Evolutionary conservation across 1,284 basidiomycete species (phyloP).

Genomic region (Cryptococcus depauperatus): DNA sequence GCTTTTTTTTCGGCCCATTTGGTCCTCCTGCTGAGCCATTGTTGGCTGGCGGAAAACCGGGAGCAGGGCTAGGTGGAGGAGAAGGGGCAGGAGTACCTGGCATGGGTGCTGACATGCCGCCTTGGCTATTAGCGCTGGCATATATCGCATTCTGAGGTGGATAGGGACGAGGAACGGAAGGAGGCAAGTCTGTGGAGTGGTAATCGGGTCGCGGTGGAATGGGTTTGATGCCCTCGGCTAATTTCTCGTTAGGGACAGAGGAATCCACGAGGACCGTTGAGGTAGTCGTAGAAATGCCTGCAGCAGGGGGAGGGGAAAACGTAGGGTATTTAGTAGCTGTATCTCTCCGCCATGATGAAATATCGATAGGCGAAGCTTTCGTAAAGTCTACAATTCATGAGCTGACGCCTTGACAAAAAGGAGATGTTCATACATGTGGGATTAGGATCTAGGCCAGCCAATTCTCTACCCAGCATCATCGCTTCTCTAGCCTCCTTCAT

Average conservation of each 20-base stretch:
- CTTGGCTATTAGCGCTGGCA: background rate
- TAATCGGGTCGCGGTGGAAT: constrained; percentile 88
- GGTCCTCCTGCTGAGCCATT: background rate
- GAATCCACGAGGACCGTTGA: constrained; percentile 14
- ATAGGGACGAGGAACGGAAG: constrained; percentile 18
- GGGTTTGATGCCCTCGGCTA: constrained; percentile 85
- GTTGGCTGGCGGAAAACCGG: too few relatives aligned
- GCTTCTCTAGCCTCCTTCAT: constrained; percentile 75
- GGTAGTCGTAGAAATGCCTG: constrained; percentile 29
- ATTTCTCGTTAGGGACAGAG: constrained; percentile 49
- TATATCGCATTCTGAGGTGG: constrained; percentile 2
- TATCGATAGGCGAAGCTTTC: constrained; percentile 80
- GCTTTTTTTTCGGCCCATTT: constrained; percentile 72
- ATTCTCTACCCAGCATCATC: constrained; percentile 76
- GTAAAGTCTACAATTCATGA: constrained; percentile 50
- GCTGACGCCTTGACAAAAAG: background rate
- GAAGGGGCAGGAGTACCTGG: constrained; percentile 79
- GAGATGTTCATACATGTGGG: constrained; percentile 54
- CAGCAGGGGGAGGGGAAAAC: constrained; percentile 57
- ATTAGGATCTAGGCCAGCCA: constrained; percentile 59
- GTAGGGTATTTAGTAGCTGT: constrained; percentile 91
- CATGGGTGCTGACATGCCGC: constrained; percentile 42
- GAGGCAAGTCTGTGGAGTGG: constrained; percentile 49
- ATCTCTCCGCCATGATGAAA: constrained; percentile 77
- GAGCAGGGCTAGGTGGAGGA: constrained; percentile 66